Base-by-base conservation (phyloP, 2,329 filamentous ascomycete species). In the Claviceps monticola region DNA sequence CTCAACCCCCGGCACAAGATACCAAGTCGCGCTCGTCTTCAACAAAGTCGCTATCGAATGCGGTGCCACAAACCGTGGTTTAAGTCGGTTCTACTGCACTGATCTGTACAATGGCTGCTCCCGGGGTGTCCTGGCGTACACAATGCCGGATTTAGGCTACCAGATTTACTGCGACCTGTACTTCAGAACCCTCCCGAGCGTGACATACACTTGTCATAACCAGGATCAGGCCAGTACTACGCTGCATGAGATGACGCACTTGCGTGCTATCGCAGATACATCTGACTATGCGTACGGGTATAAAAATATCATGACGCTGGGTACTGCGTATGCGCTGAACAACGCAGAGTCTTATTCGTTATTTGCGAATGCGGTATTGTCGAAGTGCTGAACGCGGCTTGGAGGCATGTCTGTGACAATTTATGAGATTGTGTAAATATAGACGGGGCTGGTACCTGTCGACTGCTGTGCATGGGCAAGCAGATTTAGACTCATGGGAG, bases 171-270 rank as follows among this genome's bases (percentile, higher is more conserved):
- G 82, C 66, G 69, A 72, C 14, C 64, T 79, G 19, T 82, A 75
- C 66, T 85, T 81, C 69, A 74, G 61, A 45, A 42, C 0, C 8
- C 70, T 85, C 8, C 69, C 76, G 0, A 69, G 71, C 1, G 53
- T 78, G 34, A 67, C 74, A 8, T 58, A 57, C 8, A 65, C 62
- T 1, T 86, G 83, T 68, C 79, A 84, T 61, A 73, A 59, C 2
- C 82, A 85, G 66, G 82, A 84, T 60, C 78, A 82, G 66, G 78
- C 77, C 2, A 82, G 75, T 11, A 84, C 82, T 14, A 74, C 74
- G 36, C 64, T 86, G 14, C 83, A 86, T 60, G 83, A 86, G 70
- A 70, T 74, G 57, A 83, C 82, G 8, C 83, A 86, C 61, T 56
- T 75, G 71, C 74, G n/a, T 66, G 74, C 61, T 71, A 67, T 66